Evolutionary conservation across 345 rosid species (phyloP), one percentile per base, ranked within the genome.

Genomic region (Hibiscus syriacus): DNA sequence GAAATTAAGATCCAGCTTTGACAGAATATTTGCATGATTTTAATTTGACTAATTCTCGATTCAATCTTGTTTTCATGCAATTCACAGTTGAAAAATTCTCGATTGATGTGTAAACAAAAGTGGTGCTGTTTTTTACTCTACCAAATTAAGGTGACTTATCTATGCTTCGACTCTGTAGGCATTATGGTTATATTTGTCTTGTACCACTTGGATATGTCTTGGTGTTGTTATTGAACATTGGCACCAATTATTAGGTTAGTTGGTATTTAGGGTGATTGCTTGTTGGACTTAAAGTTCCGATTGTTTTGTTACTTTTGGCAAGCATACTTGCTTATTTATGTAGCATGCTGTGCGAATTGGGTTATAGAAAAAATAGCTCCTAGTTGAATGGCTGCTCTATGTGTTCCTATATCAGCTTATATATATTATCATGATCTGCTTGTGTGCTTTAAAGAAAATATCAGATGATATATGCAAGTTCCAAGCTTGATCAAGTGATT

Each of bases 121-220:
- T 65, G 98, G 97, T n/a, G 97, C 97, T 1, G 61, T 90, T 70
- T 92, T 92, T 67, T 96, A 90, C 80, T 82, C 92, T 38, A 83
- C 88, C 13, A 92, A 92, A 77, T 73, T 92, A 74, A 92, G 97
- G 98, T 85, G 78, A 83, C 67, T 63, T n/a, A 14, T 66, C 34
- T 25, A 23, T 64, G 14, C 68, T 72, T 50, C n/a, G 43, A 32
- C 32, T 8, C 63, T 32, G 43, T 32, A 30, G 62, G 41, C 13
- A 8, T 32, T 29, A 14, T 58, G 25, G 25, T 58, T 13, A 30
- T 32, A 58, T 58, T 58, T 58, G 12, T 32, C 41, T 2, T 58
- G 6, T 32, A 58, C 3, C 10, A 30, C 63, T 58, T 5, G n/a
- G 41, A 32, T 30, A n/a, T 17, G 0, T 58, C 62, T 57, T 32